Evolutionary conservation across 1,139 yeast genomes (phyloP).

Genomic region (Suhomyces maxii): DNA sequence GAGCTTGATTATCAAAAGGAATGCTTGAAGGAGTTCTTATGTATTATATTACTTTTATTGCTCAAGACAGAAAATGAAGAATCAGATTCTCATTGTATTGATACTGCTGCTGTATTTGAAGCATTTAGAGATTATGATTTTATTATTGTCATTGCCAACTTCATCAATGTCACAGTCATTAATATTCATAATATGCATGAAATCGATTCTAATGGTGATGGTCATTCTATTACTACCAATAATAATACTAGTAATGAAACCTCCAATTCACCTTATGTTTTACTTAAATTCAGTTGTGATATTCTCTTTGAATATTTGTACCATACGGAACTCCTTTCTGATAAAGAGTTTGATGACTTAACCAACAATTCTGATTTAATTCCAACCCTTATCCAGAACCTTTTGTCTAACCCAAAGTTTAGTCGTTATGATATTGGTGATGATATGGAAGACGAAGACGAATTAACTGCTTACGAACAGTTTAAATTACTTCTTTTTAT

Average conservation of each 20-base stretch:
- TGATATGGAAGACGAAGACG: slow-evolving; percentile 57
- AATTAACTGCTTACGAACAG: slow-evolving; percentile 64
- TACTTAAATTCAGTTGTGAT: slow-evolving; percentile 43
- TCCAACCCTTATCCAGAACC: slow-evolving; percentile 46
- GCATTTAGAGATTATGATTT: slow-evolving; percentile 41
- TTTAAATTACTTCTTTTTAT: slow-evolving; percentile 72
- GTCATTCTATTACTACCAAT: slow-evolving; percentile 15
- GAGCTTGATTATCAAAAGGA: slow-evolving; percentile 18
- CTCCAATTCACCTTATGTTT: slow-evolving; percentile 27
- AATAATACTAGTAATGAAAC: slow-evolving; percentile 3
- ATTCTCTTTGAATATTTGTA: slow-evolving; percentile 46
- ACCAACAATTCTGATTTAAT: slow-evolving; percentile 31
- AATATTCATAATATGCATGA: not conserved
- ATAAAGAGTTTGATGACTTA: slow-evolving; percentile 34
- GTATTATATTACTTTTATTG: slow-evolving; percentile 35
- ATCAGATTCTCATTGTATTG: slow-evolving; percentile 10
- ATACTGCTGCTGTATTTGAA: slow-evolving; percentile 24
- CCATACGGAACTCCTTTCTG: slow-evolving; percentile 35
- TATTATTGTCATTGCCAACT: slow-evolving; percentile 47
- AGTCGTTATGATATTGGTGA: slow-evolving; percentile 38
- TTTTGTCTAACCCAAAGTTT: slow-evolving; percentile 52
- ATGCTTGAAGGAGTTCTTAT: slow-evolving; percentile 37
- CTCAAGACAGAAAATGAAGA: slow-evolving; percentile 33
- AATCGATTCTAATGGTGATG: not conserved
- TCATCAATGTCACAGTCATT: slow-evolving; percentile 33